Evolutionary conservation across 345 rosid species (phyloP).

Genomic region (Populus simonii): DNA sequence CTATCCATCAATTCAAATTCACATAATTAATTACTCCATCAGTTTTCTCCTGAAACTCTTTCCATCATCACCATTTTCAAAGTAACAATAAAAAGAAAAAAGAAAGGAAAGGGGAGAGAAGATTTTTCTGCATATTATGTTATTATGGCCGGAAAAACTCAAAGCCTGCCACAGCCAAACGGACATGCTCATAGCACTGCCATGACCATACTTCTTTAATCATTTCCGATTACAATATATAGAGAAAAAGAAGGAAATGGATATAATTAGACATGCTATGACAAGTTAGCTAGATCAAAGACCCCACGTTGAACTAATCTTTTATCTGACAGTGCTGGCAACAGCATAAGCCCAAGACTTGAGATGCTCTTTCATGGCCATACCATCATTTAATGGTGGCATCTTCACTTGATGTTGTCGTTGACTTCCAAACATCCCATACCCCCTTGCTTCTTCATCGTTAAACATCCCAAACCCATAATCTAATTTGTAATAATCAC

Average conservation of each 20-base stretch:
- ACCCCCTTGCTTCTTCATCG: background rate
- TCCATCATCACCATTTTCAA: background rate
- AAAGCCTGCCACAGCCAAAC: background rate
- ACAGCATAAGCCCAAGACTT: slow-evolving; percentile 63
- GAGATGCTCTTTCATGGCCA: slow-evolving; percentile 64
- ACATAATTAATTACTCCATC: background rate
- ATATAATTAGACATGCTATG: background rate
- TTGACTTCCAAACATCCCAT: background rate
- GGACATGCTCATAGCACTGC: background rate
- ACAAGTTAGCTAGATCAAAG: slow-evolving; percentile 1
- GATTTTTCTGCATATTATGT: background rate
- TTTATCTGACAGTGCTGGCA: slow-evolving; percentile 44
- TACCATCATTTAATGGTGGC: slow-evolving; percentile 49
- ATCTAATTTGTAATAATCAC: background rate
- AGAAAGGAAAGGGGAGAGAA: background rate
- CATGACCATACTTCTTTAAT: background rate
- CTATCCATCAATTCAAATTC: background rate
- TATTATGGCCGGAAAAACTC: background rate
- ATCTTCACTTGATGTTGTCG: slow-evolving; percentile 21
- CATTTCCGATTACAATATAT: background rate
- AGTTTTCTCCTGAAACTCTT: background rate
- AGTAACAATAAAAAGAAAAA: background rate
- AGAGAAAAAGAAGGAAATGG: background rate
- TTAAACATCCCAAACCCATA: background rate
- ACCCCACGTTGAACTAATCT: background rate